Percentiles rank a stretch among this genome's conserved stretches.
Evolutionary conservation across 75 land plant genomes (phyloP).

Genomic region (Sequoia sempervirens): DNA sequence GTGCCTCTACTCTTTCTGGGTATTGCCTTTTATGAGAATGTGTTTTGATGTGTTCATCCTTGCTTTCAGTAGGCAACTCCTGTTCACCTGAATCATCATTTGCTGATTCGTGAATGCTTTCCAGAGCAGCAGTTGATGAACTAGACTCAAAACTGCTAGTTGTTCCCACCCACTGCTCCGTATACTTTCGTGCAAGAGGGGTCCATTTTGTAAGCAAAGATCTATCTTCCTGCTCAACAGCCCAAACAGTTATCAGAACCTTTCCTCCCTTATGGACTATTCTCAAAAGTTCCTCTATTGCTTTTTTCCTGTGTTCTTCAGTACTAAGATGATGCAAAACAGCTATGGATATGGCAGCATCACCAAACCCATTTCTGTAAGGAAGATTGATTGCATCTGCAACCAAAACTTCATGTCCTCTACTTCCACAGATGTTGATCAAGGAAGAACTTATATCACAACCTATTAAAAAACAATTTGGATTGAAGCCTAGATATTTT

Average conservation of each 20-base stretch:
- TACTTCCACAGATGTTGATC: constrained; percentile 68
- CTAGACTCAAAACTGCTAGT: constrained; percentile 37
- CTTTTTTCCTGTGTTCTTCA: constrained; percentile 74
- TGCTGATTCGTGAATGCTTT: constrained; percentile 65
- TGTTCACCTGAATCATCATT: constrained; percentile 21
- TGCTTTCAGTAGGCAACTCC: neutral
- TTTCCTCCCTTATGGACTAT: constrained; percentile 70
- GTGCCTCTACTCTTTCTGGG: neutral
- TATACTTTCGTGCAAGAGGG: constrained; percentile 65
- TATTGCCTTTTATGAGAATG: neutral
- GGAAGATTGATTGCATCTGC: constrained; percentile 95
- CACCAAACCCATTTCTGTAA: constrained; percentile 64
- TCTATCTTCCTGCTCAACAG: constrained; percentile 91
- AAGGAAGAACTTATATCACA: constrained; percentile 90
- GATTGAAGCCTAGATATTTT: constrained; percentile 86
- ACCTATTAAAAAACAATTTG: constrained; percentile 72
- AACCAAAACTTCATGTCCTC: constrained; percentile 87
- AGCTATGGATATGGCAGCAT: constrained; percentile 96
- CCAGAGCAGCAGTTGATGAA: constrained; percentile 30
- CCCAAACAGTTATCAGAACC: constrained; percentile 93
- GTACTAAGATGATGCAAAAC: constrained; percentile 96
- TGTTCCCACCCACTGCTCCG: constrained; percentile 78
- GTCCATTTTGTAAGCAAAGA: constrained; percentile 85
- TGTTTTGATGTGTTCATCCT: neutral
- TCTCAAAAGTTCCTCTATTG: constrained; percentile 73